These are phyloP conservation scores for Amniculicola lignicola DNA, from an alignment of 495 filamentous ascomycete genomes.

Conservation along the genomic window DNA sequence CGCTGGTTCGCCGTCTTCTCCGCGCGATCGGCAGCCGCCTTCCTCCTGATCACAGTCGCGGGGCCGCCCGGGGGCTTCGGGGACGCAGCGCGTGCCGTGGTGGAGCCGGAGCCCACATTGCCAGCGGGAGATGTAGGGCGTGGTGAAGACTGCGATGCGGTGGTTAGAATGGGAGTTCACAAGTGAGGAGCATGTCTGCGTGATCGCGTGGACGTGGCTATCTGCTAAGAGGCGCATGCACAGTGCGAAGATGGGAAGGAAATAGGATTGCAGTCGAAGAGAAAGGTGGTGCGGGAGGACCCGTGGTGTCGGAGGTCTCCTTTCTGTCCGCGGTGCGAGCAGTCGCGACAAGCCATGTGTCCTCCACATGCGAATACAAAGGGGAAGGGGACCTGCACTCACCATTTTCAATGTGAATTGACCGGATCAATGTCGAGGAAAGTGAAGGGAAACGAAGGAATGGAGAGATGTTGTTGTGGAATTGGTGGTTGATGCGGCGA, in stretches of 20 bases:
- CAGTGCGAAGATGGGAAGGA: no score
- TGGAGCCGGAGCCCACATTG: slow-evolving; percentile 53
- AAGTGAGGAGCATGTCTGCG: no score
- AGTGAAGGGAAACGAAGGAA: background rate
- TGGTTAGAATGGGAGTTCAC: no score
- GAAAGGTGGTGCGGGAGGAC: no score
- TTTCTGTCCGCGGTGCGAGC: no score
- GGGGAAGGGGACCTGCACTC: no score
- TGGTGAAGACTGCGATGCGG: slow-evolving; percentile 85
- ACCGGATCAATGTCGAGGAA: background rate
- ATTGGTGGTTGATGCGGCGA: slow-evolving; percentile 10
- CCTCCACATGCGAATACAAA: no score
- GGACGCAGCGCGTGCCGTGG: slow-evolving; percentile 73
- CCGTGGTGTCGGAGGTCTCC: no score
- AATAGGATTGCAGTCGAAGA: no score
- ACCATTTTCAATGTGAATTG: slow-evolving; percentile 2
- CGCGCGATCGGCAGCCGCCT: slow-evolving; percentile 92
- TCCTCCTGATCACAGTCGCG: slow-evolving; percentile 87
- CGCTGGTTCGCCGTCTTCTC: slow-evolving; percentile 88
- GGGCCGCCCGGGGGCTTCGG: slow-evolving; percentile 91
- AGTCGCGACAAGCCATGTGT: no score
- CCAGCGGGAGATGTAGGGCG: slow-evolving; percentile 60
- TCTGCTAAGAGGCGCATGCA: no score
- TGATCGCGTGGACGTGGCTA: no score
- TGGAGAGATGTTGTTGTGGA: slow-evolving; percentile 1